These are phyloP conservation scores for Syzygium aromaticum DNA, from an alignment of 345 rosid genomes.

Conservation along the genomic window DNA sequence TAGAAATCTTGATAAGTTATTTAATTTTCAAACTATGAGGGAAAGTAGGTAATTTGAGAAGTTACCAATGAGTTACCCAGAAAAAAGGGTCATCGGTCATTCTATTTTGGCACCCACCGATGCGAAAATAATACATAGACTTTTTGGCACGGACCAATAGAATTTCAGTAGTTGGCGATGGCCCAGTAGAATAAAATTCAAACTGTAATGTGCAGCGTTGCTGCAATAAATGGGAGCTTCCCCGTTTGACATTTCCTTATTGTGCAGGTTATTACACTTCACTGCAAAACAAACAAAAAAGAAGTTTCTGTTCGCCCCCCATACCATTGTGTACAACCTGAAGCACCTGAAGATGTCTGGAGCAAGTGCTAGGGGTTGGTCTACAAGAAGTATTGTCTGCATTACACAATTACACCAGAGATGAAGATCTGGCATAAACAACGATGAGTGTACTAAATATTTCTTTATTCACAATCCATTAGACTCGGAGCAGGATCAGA, in stretches of 20 bases:
- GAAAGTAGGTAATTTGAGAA: background rate
- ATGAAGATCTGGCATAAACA: background rate
- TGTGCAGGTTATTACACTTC: background rate
- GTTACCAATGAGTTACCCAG: background rate
- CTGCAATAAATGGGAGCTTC: background rate
- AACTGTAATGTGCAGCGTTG: background rate
- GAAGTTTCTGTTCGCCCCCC: no score
- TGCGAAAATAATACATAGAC: background rate
- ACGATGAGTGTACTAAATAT: background rate
- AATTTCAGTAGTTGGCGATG: background rate
- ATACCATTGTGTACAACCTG: no score
- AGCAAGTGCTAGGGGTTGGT: background rate
- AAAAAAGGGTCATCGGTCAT: no score
- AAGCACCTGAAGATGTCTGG: no score
- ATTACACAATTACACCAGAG: no score
- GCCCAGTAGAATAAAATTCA: background rate
- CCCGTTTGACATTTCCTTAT: background rate
- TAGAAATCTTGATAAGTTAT: background rate
- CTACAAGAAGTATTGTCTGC: no score
- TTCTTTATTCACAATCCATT: background rate
- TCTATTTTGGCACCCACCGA: background rate
- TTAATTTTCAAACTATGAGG: no score
- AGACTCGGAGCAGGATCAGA: background rate
- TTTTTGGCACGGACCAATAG: background rate
- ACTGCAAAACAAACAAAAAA: background rate